Conservation (phyloP, 1,284 basidiomycete genomes). For the Moesziomyces sp. region DNA sequence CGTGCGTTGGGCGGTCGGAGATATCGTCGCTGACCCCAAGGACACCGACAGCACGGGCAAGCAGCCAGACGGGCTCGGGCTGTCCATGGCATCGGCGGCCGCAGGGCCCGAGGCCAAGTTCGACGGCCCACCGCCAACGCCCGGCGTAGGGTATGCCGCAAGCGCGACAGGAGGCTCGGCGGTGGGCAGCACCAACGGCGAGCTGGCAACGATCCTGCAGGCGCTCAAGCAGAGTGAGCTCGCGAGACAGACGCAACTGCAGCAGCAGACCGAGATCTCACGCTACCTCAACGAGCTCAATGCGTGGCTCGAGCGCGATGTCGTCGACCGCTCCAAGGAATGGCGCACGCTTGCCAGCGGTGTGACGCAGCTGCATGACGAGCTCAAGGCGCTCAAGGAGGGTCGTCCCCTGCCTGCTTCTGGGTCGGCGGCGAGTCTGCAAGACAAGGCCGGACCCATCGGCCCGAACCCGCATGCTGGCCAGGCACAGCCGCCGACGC, state of each 20-base stretch:
- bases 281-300: slow-evolving; percentile 64
- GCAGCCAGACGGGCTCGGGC: slow-evolving; percentile 26
- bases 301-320: slow-evolving; percentile 57
- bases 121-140: slow-evolving; percentile 27
- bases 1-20: slow-evolving; percentile 38
- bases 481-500: slow-evolving; percentile 12
- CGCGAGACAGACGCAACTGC: slow-evolving; percentile 49
- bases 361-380: slow-evolving; percentile 55
- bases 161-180: slow-evolving; percentile 15
- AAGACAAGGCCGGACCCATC: slow-evolving; percentile 4
- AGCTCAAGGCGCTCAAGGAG: slow-evolving; percentile 51
- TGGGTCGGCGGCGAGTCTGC: background rate
- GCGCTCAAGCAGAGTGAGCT: slow-evolving; percentile 54
- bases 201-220: slow-evolving; percentile 46
- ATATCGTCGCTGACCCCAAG: slow-evolving; percentile 10
- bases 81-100: slow-evolving; percentile 36
- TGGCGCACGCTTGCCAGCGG: slow-evolving; percentile 54
- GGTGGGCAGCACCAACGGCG: slow-evolving; percentile 21
- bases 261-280: slow-evolving; percentile 60
- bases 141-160: slow-evolving; percentile 21
- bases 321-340: slow-evolving; percentile 57
- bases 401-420: slow-evolving; percentile 8
- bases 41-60: slow-evolving; percentile 3
- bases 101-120: slow-evolving; percentile 29
- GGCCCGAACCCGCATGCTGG: slow-evolving; percentile 4